These are phyloP conservation scores for Panus rudis DNA, from an alignment of 768 basidiomycete genomes.

Conservation along the genomic window DNA sequence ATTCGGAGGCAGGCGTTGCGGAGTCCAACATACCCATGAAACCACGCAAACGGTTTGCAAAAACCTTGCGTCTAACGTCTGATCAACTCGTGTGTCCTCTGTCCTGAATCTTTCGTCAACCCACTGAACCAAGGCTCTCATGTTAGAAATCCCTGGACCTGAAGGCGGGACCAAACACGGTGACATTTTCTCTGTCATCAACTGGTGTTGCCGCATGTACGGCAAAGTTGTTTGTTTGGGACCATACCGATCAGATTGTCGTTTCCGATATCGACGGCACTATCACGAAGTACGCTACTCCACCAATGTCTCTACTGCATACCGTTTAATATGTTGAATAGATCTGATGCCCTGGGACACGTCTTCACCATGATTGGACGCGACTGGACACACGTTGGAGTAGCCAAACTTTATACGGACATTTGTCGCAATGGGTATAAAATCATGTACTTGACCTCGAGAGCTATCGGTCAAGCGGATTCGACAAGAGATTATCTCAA, in stretches of 20 bases:
- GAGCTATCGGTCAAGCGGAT: constrained; percentile 97
- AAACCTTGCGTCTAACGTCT: constrained; percentile 88
- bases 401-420: constrained; percentile 95
- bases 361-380: constrained; percentile 97
- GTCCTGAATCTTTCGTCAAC: neutral
- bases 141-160: constrained; percentile 76
- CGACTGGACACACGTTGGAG: constrained; percentile 97
- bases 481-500: constrained; percentile 92
- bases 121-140: neutral
- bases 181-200: constrained; percentile 88
- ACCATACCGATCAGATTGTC: constrained; percentile 82
- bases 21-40: no score
- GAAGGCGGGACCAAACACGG: constrained; percentile 81
- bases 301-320: neutral
- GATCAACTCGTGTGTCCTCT: constrained; percentile 76
- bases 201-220: constrained; percentile 80
- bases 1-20: no score
- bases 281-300: constrained; percentile 78
- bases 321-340: constrained; percentile 23
- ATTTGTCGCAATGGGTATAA: constrained; percentile 95
- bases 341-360: constrained; percentile 93
- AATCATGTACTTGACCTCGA: constrained; percentile 94
- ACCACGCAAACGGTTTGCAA: constrained; percentile 69
- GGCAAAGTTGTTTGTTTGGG: constrained; percentile 94
- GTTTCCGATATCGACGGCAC: constrained; percentile 99